These are phyloP conservation scores for Calonectria pteridis DNA, from an alignment of 2,329 filamentous ascomycete species.

Conservation along the genomic window DNA sequence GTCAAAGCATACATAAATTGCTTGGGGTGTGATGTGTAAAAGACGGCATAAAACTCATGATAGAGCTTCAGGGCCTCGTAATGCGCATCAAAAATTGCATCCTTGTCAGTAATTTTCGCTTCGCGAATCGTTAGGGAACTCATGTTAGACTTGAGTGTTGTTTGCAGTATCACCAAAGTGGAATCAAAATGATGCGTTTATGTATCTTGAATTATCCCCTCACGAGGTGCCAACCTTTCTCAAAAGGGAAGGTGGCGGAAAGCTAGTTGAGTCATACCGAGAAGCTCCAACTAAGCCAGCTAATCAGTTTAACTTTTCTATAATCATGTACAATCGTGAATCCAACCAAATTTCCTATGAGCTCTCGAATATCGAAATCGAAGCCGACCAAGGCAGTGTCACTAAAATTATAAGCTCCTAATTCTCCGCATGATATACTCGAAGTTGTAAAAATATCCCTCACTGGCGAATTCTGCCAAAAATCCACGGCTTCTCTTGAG, in stretches of 20 bases:
- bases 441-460: constrained; percentile 9
- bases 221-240: neutral
- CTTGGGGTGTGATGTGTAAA: constrained; percentile 35
- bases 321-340: constrained; percentile 9
- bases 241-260: neutral
- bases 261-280: constrained; percentile 5
- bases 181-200: neutral
- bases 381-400: constrained; percentile 6
- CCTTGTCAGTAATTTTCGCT: constrained; percentile 32
- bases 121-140: constrained; percentile 30
- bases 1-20: constrained; percentile 34
- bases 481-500: neutral
- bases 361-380: neutral
- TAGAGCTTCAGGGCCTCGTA: constrained; percentile 33
- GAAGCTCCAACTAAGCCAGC: neutral
- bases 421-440: neutral
- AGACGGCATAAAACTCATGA: constrained; percentile 38
- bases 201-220: constrained; percentile 7
- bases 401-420: constrained; percentile 15
- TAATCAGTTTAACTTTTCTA: constrained; percentile 8
- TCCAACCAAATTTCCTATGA: neutral
- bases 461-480: neutral
- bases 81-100: constrained; percentile 36
- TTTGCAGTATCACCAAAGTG: neutral
- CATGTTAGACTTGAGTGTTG: constrained; percentile 16